These are phyloP conservation scores for Carex parvula DNA, from an alignment of 176 grass and related monocot genomes.

Conservation along the genomic window DNA sequence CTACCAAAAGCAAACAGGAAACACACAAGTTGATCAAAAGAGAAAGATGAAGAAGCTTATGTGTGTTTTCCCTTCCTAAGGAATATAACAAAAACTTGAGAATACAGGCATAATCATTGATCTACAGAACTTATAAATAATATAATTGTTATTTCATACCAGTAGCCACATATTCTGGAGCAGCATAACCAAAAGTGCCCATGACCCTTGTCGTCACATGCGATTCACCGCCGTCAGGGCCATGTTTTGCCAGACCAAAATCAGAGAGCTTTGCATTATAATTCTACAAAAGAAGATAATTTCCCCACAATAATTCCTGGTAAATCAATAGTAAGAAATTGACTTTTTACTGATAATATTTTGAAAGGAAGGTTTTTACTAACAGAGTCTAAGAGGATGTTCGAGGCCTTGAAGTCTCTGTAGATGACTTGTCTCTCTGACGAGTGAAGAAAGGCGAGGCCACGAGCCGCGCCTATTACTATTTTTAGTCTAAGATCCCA, in stretches of 20 bases:
- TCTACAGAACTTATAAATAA: not conserved
- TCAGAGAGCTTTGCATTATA: conserved; percentile 82
- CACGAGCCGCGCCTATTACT: conserved; percentile 79
- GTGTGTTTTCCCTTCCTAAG: not conserved
- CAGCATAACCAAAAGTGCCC: conserved; percentile 83
- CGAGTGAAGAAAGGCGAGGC: conserved; percentile 83
- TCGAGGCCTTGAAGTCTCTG: conserved; percentile 87
- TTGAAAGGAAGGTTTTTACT: not conserved
- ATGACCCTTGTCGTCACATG: conserved; percentile 91
- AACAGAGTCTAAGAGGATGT: conserved; percentile 84
- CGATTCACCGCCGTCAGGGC: conserved; percentile 60
- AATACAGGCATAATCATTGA: not conserved
- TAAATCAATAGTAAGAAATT: not conserved
- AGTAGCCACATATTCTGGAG: conserved; percentile 80
- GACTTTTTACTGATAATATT: not conserved
- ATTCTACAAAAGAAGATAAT: conserved; percentile 34
- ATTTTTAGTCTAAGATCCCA: conserved; percentile 91
- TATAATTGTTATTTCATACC: conserved; percentile 36
- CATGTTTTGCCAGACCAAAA: conserved; percentile 86
- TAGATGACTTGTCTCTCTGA: conserved; percentile 84
- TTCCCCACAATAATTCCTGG: not conserved
- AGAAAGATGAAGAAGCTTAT: not conserved
- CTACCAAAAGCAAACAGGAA: not conserved
- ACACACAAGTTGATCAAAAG: not conserved
- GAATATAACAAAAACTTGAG: not conserved